Evolutionary conservation across 2,329 filamentous ascomycete species (phyloP), one percentile per base, ranked within the genome.

Genomic region (Talaromyces islandicus): DNA sequence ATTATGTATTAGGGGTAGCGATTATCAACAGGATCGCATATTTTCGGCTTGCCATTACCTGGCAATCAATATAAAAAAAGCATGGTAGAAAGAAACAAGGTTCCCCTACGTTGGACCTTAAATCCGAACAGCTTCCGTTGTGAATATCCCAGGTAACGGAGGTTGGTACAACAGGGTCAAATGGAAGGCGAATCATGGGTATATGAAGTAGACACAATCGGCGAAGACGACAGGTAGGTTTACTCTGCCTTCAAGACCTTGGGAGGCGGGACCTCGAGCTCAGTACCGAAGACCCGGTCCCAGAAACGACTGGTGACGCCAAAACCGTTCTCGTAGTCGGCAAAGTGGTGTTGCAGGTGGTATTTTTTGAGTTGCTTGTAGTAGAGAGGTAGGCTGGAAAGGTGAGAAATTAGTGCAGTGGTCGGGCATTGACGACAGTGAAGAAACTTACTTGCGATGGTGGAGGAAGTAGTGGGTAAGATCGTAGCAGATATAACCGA

Each of bases 381-480:
- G 83, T 91, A 96, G 1, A 87, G 78, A 17, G 94, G 94, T 2
- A 99, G 85, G 68, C 84, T 86, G 61, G 1, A 56, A 32, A 38
- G 61, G 48, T 58, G 62, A 50, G 62, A 51, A 24, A 29, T 54
- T 53, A 58, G 57, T 41, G 11, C 46, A 7, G 7, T n/a, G 12
- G 12, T 32, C 43, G 17, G 17, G n/a, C 25, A 21, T 19, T 27
- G 54, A 61, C 19, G 4, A 10, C 46, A 27, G 30, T 21, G n/a
- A 27, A 59, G 43, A 43, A 41, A 81, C 83, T 74, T 73, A 87
- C 83, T 91, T 95, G 78, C 89, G 86, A 79, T 99, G 94, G 75
- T 99, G 94, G 43, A 99, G 84, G 83, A 99, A 99, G 82, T 97
- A 99, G 76, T 99, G 94, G 1, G 94, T 99, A 80, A 97, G 71